Evolutionary conservation across 108 stramenopile species (phyloP), one percentile per base, ranked within the genome.

Genomic region (Pseudonitzschia multiseries): DNA sequence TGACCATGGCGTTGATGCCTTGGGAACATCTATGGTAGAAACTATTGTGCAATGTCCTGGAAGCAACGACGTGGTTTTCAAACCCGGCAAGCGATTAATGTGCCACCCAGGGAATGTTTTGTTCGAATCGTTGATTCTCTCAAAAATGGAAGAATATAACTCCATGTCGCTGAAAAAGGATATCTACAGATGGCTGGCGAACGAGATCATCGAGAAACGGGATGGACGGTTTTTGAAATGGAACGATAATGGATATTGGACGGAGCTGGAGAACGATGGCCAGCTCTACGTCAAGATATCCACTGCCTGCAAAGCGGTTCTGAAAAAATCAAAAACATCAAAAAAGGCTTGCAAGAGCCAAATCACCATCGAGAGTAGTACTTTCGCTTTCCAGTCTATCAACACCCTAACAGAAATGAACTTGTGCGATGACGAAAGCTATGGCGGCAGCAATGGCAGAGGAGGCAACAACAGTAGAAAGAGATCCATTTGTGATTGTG

Each of bases 221-320:
- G n/a, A 12, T 0, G 65, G 65, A 2, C 65, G 65, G 26, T 67
- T 67, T 48, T 48, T 67, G 44, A 50, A 50, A 50, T 67, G 65
- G 65, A 50, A 46, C 44, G 48, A 51, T 20, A 4, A 28, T 48
- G 65, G 43, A 4, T 67, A 50, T 46, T 67, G 65, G 65, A 28
- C 24, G 14, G 17, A 48, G 42, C 13, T 67, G 21, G 21, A 44
- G 20, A 44, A 67, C 44, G 48, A 50, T 4, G 20, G 17, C 27
- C 26, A 50, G 24, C 46, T 67, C 18, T 24, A 4, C 15, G 65
- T 50, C 24, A 67, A 67, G 36, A 50, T 67, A 50, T 46, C 65
- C 4, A 50, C 48, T 12, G 40, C 44, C 8, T 62, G 61, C 40
- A 62, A 62, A 33, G 33, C 61, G 4, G 61, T 62, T 22, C 14